Base-by-base conservation (phyloP, 495 filamentous ascomycete genomes). In the Melanomma pulvis-pyrius region DNA sequence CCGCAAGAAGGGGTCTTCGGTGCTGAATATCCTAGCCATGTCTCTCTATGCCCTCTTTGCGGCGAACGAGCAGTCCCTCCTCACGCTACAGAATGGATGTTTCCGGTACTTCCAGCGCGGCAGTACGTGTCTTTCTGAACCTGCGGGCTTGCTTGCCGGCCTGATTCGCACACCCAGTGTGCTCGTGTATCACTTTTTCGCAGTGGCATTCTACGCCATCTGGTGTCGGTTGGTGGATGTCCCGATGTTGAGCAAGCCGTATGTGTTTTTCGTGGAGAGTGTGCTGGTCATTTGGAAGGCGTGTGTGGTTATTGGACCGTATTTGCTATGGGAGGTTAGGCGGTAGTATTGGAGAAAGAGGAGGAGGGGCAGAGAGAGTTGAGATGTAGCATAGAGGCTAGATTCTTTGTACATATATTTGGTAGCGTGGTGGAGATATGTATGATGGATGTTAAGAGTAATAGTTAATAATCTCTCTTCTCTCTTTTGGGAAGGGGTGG, bases 1-100 rank as follows among this genome's bases (percentile, higher is more conserved):
- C 63, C 84, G 94, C 56, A 98, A 98, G 79, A 74, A 80, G 41
- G 81, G 91, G 13, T 90, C 91, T 0, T 85, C 86, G 34, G 91
- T 96, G 59, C 93, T 98, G 82, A 98, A 98, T 76, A 96, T 97
- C 63, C 87, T 98, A 0, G 93, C 96, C 0, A 89, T 92, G 79
- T 92, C 94, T 0, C 83, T 98, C 1, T 98, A 98, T 78, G 77
- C 80, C 25, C 83, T 98, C 0, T 98, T 98, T 76, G 91, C 96
- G 13, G 94, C 96, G 44, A 81, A 93, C 74, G 84, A 93, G 76
- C 69, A 79, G 44, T 82, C 91, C 63, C 88, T 98, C 39, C 83
- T 82, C 63, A 87, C 88, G 32, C 87, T 98, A 30, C 92, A 97
- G 79, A 85, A 82, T 54, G 94, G 94, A 50, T 98, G 96, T 80